A percentile compares a stretch with the other conserved stretches of the same genome.
These are phyloP conservation scores for Trebouxia sp. DNA, from an alignment of 139 green algal species.

Conservation along the genomic window DNA sequence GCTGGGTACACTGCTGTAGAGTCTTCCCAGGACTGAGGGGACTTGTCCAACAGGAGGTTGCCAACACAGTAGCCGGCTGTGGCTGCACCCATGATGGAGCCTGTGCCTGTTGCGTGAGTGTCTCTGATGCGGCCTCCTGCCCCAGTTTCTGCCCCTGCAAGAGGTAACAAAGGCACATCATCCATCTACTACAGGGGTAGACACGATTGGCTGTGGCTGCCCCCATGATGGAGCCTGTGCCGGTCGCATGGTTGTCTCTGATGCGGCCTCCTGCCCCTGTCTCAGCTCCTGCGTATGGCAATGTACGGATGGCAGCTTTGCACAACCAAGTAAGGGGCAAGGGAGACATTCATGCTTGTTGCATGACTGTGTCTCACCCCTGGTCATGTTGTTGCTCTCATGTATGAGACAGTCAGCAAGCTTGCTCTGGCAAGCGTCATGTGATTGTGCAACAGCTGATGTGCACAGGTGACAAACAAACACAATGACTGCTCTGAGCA, in stretches of 20 bases:
- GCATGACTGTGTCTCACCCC: too few relatives aligned
- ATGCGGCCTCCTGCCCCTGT: slow-evolving; percentile 96
- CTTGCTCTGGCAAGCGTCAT: too few relatives aligned
- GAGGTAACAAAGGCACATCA: neutral
- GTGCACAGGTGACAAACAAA: too few relatives aligned
- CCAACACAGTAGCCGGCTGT: slow-evolving; percentile 97
- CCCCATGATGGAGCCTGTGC: slow-evolving; percentile 95
- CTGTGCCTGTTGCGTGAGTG: slow-evolving; percentile 97
- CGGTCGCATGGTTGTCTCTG: slow-evolving; percentile 97
- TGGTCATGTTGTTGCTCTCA: too few relatives aligned
- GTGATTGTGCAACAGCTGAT: too few relatives aligned
- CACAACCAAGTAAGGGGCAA: too few relatives aligned
- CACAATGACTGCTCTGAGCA: too few relatives aligned
- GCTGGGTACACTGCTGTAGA: slow-evolving; percentile 31
- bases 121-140: slow-evolving; percentile 96
- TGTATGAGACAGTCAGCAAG: too few relatives aligned
- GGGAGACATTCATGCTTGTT: too few relatives aligned
- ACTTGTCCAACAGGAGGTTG: slow-evolving; percentile 83
- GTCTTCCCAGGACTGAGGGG: slow-evolving; percentile 36
- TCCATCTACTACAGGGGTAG: too few relatives aligned
- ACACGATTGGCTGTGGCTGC: slow-evolving; percentile 89
- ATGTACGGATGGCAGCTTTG: too few relatives aligned
- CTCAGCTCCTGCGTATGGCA: slow-evolving; percentile 91
- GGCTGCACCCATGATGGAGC: slow-evolving; percentile 92
- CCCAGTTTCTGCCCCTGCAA: slow-evolving; percentile 91